Percentiles rank a stretch among this genome's conserved stretches.
phyloP scores from a whole-genome alignment of 2,329 filamentous ascomycete genomes.

The Neonectria coccinea region DNA sequence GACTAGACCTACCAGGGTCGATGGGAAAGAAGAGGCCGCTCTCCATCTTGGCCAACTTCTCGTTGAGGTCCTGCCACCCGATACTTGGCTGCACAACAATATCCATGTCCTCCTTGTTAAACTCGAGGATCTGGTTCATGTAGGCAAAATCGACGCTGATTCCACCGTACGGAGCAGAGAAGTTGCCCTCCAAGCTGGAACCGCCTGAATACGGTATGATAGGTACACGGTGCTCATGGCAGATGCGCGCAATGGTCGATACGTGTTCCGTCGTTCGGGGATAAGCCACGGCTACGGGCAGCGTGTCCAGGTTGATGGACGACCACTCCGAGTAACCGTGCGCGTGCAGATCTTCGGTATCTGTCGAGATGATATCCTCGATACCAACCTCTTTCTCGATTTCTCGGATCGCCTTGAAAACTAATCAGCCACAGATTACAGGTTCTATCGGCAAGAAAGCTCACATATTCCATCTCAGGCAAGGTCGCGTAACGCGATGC shows the following conservation, averaged over 20 bases:
- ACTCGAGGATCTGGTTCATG: conserved; percentile 84
- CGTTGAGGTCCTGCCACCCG: conserved; percentile 92
- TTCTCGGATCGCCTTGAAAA: conserved; percentile 63
- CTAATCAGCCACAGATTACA: conserved; percentile 22
- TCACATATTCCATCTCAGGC: conserved; percentile 57
- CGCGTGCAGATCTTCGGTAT: conserved; percentile 69
- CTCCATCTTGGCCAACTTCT: conserved; percentile 73
- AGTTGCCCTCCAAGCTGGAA: conserved; percentile 89
- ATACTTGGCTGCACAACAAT: conserved; percentile 91
- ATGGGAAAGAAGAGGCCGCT: conserved; percentile 90
- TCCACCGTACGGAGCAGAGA: conserved; percentile 86
- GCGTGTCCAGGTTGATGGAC: conserved; percentile 67
- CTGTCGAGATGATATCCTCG: conserved; percentile 71
- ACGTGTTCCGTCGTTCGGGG: conserved; percentile 72
- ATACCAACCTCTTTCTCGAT: conserved; percentile 62
- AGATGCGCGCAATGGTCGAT: conserved; percentile 72
- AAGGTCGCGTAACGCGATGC: conserved; percentile 55
- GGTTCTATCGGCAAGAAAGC: conserved; percentile 17
- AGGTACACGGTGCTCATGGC: conserved; percentile 82
- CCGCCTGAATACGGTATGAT: conserved; percentile 91
- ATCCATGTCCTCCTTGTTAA: conserved; percentile 92
- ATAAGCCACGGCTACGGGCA: conserved; percentile 74
- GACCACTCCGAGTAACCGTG: conserved; percentile 79
- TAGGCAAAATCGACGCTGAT: conserved; percentile 89
- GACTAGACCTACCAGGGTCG: conserved; percentile 74